phyloP scores from a whole-genome alignment of 2,329 filamentous ascomycete species.

The Aureobasidium sp. region DNA sequence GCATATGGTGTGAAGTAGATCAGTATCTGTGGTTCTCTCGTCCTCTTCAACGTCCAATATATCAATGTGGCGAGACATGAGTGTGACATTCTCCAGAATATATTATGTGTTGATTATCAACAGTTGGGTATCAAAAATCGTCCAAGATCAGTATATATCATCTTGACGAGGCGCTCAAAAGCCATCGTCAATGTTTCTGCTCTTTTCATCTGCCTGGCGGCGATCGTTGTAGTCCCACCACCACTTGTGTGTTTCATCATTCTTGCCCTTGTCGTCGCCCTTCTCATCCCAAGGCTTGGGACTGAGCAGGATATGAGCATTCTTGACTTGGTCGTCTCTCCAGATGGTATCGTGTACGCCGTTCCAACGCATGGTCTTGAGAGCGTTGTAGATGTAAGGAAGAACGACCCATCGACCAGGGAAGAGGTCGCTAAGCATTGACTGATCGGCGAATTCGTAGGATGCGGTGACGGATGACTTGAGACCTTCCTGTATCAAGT shows the following conservation, averaged over 20 bases:
- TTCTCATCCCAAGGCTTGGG: conserved; percentile 59
- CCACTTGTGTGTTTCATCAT: conserved; percentile 48
- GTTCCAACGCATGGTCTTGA: conserved; percentile 52
- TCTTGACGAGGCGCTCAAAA: conserved; percentile 32
- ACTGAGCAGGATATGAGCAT: conserved; percentile 55
- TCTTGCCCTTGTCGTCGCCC: conserved; percentile 32
- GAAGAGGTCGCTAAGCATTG: conserved; percentile 51
- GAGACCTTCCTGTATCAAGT: conserved; percentile 44
- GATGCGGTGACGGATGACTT: conserved; percentile 35
- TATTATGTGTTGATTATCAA: background rate
- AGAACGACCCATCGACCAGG: conserved; percentile 50
- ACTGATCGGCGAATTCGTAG: conserved; percentile 57
- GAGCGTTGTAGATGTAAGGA: conserved; percentile 55
- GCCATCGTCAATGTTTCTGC: conserved; percentile 42
- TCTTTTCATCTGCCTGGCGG: conserved; percentile 42
- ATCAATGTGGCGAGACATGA: background rate
- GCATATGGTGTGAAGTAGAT: background rate
- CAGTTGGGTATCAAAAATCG: background rate
- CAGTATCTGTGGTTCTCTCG: background rate
- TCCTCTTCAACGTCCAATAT: no score
- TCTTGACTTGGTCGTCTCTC: conserved; percentile 54
- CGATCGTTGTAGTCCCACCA: conserved; percentile 50
- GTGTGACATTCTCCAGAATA: background rate
- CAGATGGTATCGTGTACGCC: conserved; percentile 53
- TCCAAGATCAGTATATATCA: background rate